phyloP scores from a whole-genome alignment of 331 rosid species.

The Arachis monticola region DNA sequence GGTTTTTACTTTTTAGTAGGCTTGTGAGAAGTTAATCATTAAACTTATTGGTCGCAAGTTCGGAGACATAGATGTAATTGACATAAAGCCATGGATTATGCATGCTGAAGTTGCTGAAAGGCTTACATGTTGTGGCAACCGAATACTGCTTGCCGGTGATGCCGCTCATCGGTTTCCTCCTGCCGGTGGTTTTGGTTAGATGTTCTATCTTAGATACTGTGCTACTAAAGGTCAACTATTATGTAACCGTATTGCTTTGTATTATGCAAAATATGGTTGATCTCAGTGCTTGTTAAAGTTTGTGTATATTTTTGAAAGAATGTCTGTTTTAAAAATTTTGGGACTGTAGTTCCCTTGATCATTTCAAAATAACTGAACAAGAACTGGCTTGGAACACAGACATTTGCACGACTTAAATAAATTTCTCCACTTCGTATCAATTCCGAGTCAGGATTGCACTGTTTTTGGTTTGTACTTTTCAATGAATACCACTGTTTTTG shows the following conservation, averaged over 20 bases:
- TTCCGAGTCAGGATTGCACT: slow-evolving; percentile 10
- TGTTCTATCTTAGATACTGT: slow-evolving; percentile 25
- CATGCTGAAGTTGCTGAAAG: slow-evolving; percentile 97
- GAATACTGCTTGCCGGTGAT: slow-evolving; percentile 85
- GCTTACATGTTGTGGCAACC: slow-evolving; percentile 61
- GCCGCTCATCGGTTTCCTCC: slow-evolving; percentile 99
- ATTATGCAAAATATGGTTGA: slow-evolving; percentile 19
- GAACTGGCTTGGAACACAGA: slow-evolving; percentile 2
- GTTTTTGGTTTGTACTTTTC: not conserved
- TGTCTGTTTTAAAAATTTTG: too few relatives aligned
- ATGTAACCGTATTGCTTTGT: not conserved
- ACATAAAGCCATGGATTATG: slow-evolving; percentile 94
- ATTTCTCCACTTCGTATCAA: not conserved
- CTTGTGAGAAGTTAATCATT: slow-evolving; percentile 71
- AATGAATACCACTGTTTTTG: slow-evolving; percentile 24
- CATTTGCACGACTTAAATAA: not conserved
- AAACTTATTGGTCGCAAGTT: slow-evolving; percentile 81
- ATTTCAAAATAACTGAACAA: slow-evolving; percentile 18
- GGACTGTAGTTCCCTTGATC: not conserved
- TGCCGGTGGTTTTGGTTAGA: slow-evolving; percentile 99
- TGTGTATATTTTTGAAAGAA: not conserved
- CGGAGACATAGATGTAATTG: slow-evolving; percentile 70
- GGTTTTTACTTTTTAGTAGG: slow-evolving; percentile 56
- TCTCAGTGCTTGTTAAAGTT: not conserved
- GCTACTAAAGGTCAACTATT: slow-evolving; percentile 22